Evolutionary conservation across 2,329 filamentous ascomycete genomes (phyloP), one percentile per base, ranked within the genome.

Genomic region (Neobulgaria alba): DNA sequence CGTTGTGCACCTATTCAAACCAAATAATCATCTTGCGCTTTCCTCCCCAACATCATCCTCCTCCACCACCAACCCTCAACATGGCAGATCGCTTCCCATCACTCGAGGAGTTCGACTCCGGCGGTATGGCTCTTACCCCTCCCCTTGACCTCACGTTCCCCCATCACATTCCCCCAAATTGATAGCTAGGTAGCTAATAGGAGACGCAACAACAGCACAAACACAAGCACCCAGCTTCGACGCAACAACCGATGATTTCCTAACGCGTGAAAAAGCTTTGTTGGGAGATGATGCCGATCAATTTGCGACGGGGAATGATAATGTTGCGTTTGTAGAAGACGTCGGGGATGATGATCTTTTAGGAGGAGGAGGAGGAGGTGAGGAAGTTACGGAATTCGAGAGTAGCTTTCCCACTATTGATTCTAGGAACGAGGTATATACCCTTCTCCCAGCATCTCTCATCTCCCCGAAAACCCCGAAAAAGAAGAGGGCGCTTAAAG

Each of bases 231-330:
- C 53, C 47, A 55, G 66, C 41, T 63, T 77, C 29, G 69, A 72
- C 48, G 72, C 69, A 47, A 68, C 73, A 8, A 69, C 75, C 20
- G 79, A 86, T 58, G 87, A 95, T 65, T 96, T 98, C 63, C 77
- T 96, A 36, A 80, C 85, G 48, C 85, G 90, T 53, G 92, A 98
- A 68, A 86, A 88, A 59, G 92, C 56, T 10, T 88, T 47, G 66
- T 82, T 98, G 5, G 92, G 92, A 51, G 92, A 95, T 49, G 92
- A 96, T 63, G 92, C 92, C 46, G 77, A 88, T 56, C 85, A 89
- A 68, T 98, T 98, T 63, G 73, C 82, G 49, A 84, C 85, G 21
- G 73, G 78, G 46, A 79, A 82, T 58, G 86, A 94, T 60, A 69
- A 73, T 43, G 72, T 73, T 42, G 77, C 77, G 30, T 72, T 78